phyloP scores from a whole-genome alignment of 192 early-diverging fungal genomes.

The Coemansia biformis region DNA sequence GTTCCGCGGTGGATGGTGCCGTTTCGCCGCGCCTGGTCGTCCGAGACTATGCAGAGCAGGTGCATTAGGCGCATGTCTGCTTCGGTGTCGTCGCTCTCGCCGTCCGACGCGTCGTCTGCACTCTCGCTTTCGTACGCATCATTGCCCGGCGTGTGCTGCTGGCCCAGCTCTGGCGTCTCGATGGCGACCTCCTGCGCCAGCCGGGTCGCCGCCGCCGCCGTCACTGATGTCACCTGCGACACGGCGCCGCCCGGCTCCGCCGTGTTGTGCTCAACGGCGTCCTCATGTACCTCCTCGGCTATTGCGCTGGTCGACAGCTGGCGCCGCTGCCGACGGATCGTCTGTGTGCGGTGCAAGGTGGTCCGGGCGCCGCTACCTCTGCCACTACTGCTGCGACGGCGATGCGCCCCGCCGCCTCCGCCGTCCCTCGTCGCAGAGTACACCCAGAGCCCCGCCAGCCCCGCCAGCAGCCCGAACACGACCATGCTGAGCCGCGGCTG shows the following conservation, averaged over 20 bases:
- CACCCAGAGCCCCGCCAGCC: slow-evolving; percentile 38
- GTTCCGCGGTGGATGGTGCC: slow-evolving; percentile 70
- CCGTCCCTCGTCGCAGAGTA: slow-evolving; percentile 21
- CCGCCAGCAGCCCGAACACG: slow-evolving; percentile 30
- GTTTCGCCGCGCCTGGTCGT: slow-evolving; percentile 70
- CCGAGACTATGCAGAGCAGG: slow-evolving; percentile 77
- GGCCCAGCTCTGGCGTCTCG: too few species aligned
- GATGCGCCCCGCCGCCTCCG: neutral
- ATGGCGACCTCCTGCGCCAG: neutral
- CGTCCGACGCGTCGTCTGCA: slow-evolving; percentile 2
- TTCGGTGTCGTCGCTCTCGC: neutral
- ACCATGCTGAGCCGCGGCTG: slow-evolving; percentile 38
- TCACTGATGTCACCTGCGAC: slow-evolving; percentile 3
- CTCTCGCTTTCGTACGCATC: slow-evolving; percentile 14
- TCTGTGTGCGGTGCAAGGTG: slow-evolving; percentile 24
- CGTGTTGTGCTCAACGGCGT: neutral
- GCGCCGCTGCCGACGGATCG: slow-evolving; percentile 39
- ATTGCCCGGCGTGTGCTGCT: neutral
- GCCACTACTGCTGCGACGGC: slow-evolving; percentile 1
- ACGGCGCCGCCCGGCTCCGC: too few species aligned
- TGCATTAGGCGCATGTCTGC: slow-evolving; percentile 56
- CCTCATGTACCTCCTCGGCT: slow-evolving; percentile 14
- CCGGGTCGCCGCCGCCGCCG: slow-evolving; percentile 4
- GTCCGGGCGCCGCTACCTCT: slow-evolving; percentile 1
- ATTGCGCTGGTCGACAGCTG: slow-evolving; percentile 10